Percentiles rank a stretch among this genome's conserved stretches.
Conservation (phyloP, 2,329 filamentous ascomycete species). For the Zelopaecilomyces penicillatus region DNA sequence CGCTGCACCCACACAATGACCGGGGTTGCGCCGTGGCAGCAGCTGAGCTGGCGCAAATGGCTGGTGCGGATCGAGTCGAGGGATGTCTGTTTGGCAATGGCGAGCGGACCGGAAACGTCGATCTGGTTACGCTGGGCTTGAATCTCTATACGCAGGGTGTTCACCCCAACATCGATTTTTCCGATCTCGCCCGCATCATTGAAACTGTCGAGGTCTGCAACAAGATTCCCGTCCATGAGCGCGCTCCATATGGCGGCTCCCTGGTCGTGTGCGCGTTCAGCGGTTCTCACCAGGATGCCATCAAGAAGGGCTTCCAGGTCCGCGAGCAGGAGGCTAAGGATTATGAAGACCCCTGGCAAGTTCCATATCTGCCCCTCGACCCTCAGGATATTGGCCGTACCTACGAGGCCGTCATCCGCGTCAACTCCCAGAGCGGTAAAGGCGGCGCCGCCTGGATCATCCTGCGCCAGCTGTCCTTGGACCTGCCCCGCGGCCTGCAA, state of each 20-base stretch:
- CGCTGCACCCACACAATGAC: slow-evolving; percentile 91
- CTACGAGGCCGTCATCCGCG: slow-evolving; percentile 96
- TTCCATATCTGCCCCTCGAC: slow-evolving; percentile 89
- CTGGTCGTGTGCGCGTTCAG: slow-evolving; percentile 90
- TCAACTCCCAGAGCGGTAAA: slow-evolving; percentile 95
- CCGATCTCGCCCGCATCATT: slow-evolving; percentile 77
- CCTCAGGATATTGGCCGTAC: slow-evolving; percentile 88
- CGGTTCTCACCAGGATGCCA: slow-evolving; percentile 89
- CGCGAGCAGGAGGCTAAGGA: slow-evolving; percentile 53
- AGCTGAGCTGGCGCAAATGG: slow-evolving; percentile 91
- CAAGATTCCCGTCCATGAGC: slow-evolving; percentile 87
- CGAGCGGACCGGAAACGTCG: slow-evolving; percentile 91
- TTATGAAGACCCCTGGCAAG: slow-evolving; percentile 65
- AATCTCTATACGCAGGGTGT: slow-evolving; percentile 95
- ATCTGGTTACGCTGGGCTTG: slow-evolving; percentile 82
- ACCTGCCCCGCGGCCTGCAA: slow-evolving; percentile 86
- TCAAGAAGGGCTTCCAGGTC: slow-evolving; percentile 79
- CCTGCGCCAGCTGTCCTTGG: slow-evolving; percentile 77
- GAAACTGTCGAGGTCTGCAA: slow-evolving; percentile 85
- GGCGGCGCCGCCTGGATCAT: slow-evolving; percentile 94
- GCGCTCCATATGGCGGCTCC: slow-evolving; percentile 83
- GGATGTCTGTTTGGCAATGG: slow-evolving; percentile 88
- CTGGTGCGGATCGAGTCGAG: slow-evolving; percentile 87
- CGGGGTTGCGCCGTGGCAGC: slow-evolving; percentile 83
- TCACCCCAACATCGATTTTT: slow-evolving; percentile 80